These are phyloP conservation scores for Colletotrichum nymphaeae DNA, from an alignment of 2,329 filamentous ascomycete genomes.

Conservation along the genomic window DNA sequence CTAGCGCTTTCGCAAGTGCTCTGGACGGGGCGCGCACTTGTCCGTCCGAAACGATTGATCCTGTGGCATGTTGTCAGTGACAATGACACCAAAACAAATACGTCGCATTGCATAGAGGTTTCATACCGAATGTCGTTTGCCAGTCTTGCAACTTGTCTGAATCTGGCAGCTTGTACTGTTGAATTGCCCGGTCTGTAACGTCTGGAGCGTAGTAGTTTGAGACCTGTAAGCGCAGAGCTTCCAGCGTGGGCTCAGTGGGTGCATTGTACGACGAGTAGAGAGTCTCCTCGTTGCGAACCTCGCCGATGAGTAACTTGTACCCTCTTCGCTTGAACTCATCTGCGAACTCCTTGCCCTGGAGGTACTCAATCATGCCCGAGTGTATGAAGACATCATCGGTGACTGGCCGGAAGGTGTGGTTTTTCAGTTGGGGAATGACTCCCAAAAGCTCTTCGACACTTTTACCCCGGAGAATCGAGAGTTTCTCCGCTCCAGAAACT, in stretches of 20 bases:
- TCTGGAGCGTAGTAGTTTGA: constrained; percentile 56
- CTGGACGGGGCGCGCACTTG: constrained; percentile 52
- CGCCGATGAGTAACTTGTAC: constrained; percentile 53
- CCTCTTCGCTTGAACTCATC: constrained; percentile 47
- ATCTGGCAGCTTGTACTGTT: constrained; percentile 48
- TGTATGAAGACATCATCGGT: constrained; percentile 55
- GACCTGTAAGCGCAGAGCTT: constrained; percentile 50
- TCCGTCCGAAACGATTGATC: constrained; percentile 50
- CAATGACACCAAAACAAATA: accelerated
- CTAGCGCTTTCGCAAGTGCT: constrained; percentile 45
- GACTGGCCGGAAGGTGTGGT: constrained; percentile 58
- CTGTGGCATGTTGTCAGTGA: background rate
- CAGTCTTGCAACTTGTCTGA: constrained; percentile 47
- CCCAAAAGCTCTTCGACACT: constrained; percentile 45
- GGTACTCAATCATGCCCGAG: constrained; percentile 50
- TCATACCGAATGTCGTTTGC: constrained; percentile 49
- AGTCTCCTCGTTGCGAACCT: constrained; percentile 56
- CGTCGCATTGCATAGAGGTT: background rate
- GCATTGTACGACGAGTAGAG: constrained; percentile 54
- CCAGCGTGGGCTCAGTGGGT: constrained; percentile 45
- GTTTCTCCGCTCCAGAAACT: constrained; percentile 42
- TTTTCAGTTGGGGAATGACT: constrained; percentile 50
- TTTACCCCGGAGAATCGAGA: constrained; percentile 46
- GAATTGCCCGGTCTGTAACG: constrained; percentile 48
- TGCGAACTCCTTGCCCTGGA: constrained; percentile 50